These are phyloP conservation scores for Sordariomycetes sp. DNA, from an alignment of 2,329 filamentous ascomycete species.

Conservation along the genomic window DNA sequence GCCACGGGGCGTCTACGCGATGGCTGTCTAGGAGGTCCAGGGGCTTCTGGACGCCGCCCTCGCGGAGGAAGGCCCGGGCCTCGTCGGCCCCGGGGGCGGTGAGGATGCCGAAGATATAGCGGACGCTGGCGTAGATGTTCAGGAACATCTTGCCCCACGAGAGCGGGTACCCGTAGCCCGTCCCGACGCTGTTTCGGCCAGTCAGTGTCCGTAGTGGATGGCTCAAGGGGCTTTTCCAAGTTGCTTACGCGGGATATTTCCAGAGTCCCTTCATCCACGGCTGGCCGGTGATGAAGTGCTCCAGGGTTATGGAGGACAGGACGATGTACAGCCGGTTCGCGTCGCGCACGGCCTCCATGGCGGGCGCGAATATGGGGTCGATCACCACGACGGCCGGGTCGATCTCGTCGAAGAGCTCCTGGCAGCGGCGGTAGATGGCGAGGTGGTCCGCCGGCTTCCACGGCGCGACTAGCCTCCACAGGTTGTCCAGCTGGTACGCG, in stretches of 20 bases:
- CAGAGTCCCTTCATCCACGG: constrained; percentile 23
- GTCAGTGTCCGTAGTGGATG: not conserved
- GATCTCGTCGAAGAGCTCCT: constrained; percentile 16
- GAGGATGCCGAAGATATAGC: constrained; percentile 11
- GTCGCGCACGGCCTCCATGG: constrained; percentile 12
- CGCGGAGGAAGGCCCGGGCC: constrained; percentile 21
- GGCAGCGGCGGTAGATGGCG: constrained; percentile 13
- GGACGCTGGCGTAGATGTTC: constrained; percentile 21
- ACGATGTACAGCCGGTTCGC: constrained; percentile 20
- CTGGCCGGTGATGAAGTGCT: constrained; percentile 26
- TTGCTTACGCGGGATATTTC: constrained; percentile 26
- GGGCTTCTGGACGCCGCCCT: constrained; percentile 13
- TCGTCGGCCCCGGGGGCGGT: constrained; percentile 6
- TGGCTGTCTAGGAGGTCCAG: constrained; percentile 10
- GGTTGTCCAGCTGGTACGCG: constrained; percentile 6
- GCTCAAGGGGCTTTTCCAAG: too few species aligned
- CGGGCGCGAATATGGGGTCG: constrained; percentile 18
- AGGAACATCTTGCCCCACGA: constrained; percentile 26
- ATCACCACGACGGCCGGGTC: constrained; percentile 20
- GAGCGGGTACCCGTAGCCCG: constrained; percentile 32
- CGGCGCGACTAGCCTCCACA: constrained; percentile 13
- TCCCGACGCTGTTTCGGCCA: constrained; percentile 7
- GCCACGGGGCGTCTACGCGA: constrained; percentile 14
- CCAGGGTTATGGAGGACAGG: constrained; percentile 30
- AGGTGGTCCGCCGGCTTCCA: constrained; percentile 20